Evolutionary conservation across 257 asterid genomes (phyloP), one percentile per base, ranked within the genome.

Genomic region (Petunia axillaris): DNA sequence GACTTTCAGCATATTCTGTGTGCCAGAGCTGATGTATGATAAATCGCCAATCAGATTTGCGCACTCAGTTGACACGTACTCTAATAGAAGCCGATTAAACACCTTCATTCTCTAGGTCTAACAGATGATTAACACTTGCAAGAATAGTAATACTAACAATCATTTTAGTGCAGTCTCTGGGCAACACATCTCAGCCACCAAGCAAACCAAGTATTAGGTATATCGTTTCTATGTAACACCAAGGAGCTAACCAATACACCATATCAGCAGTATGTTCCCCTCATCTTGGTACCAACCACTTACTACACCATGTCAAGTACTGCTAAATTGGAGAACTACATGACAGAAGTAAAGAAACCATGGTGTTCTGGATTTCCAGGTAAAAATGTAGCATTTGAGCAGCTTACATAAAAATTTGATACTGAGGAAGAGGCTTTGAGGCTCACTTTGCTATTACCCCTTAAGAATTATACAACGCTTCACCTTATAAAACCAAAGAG

Each of bases 211-310:
- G 55, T 38, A 6, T 13, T 41, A 43, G 39, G 76, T 25, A 25
- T 0, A 25, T 25, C 0, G 25, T 43, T 7, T 43, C 57, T 68
- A 43, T 68, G n/a, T 68, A 7, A 13, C 46, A n/a, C 57, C 48
- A 8, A 67, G 39, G n/a, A 67, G 39, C 53, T 43, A 67, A 67
- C 4, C 75, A 67, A 43, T 67, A n/a, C 38, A 67, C 75, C 4
- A 67, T 14, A 5, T 67, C 15, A n/a, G 6, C 55, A 67, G 75
- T 38, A 67, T n/a, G 43, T 43, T 41, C n/a, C 76, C n/a, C 76
- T 43, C 55, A 67, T 67, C 55, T 43, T 67, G 76, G 57, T n/a
- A 67, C 55, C 55, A 68, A 68, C 57, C 55, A 68, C 75, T 15
- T 16, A 43, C 4, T 67, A 67, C 15, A 43, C 39, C 55, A 68